A percentile compares a stretch with the other conserved stretches of the same genome.
Evolutionary conservation across 2,329 filamentous ascomycete species (phyloP).

Genomic region (Ophidiomyces ophidiicola): DNA sequence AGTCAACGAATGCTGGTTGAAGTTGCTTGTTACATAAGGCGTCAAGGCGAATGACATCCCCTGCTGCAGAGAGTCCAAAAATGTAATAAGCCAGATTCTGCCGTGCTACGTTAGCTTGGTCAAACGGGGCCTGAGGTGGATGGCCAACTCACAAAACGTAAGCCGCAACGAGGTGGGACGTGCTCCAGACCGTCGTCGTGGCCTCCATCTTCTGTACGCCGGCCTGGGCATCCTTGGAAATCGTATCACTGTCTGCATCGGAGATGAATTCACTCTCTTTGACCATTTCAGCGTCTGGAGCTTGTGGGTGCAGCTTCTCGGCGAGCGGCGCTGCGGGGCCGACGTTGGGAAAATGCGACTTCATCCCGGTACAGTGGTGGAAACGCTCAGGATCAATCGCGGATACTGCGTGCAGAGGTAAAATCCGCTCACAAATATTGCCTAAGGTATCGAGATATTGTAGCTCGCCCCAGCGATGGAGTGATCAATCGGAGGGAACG

Average conservation of each 20-base stretch:
- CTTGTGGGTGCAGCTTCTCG: constrained; percentile 5
- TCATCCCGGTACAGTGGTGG: too few species aligned
- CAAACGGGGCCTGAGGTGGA: not conserved
- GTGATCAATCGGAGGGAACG: not conserved
- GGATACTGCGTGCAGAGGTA: too few species aligned
- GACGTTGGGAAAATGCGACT: not conserved
- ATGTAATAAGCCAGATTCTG: constrained; percentile 30
- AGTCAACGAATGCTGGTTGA: constrained; percentile 40
- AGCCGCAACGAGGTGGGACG: constrained; percentile 24
- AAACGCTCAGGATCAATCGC: not conserved
- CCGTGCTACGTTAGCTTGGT: not conserved
- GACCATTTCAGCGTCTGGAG: not conserved
- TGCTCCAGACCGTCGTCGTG: constrained; percentile 31
- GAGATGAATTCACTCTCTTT: constrained; percentile 1
- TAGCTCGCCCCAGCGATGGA: not conserved
- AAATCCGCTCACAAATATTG: too few species aligned
- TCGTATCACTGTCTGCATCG: constrained; percentile 6
- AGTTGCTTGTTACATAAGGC: constrained; percentile 42
- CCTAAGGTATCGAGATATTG: too few species aligned
- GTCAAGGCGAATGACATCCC: constrained; percentile 28
- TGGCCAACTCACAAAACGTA: constrained; percentile 20
- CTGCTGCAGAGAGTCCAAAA: constrained; percentile 26
- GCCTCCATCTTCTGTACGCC: constrained; percentile 35
- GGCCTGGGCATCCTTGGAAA: constrained; percentile 13
- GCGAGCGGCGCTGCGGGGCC: constrained; percentile 15